Conservation (phyloP, 371 early-diverging fungal species). For the Mucor racemosus region DNA sequence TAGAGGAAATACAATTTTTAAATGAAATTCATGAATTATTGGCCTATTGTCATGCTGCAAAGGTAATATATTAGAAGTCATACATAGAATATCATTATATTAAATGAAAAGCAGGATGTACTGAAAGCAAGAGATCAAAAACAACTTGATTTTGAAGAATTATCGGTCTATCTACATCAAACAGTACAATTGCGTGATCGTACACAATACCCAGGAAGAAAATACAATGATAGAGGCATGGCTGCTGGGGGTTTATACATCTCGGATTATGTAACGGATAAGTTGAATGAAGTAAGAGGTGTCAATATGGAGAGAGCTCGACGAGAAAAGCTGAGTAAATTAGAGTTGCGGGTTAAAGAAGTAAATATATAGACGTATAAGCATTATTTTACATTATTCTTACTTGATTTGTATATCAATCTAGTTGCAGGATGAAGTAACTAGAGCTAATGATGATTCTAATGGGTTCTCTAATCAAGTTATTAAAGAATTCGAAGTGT, state of each 20-base stretch:
- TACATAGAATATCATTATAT: not conserved
- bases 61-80: conserved; percentile 52
- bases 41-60: conserved; percentile 87
- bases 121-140: conserved; percentile 91
- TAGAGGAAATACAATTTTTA: conserved; percentile 53
- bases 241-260: conserved; percentile 57
- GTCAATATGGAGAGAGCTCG: conserved; percentile 82
- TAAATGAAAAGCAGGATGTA: conserved; percentile 52
- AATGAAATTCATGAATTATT: conserved; percentile 83
- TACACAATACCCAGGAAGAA: conserved; percentile 49
- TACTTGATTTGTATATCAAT: not conserved
- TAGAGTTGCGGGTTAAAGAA: conserved; percentile 77
- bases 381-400: no score
- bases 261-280: conserved; percentile 82
- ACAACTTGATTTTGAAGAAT: conserved; percentile 91
- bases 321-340: conserved; percentile 73
- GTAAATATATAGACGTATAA: conserved; percentile 39
- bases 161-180: conserved; percentile 75
- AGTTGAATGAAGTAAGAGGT: conserved; percentile 88
- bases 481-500: conserved; percentile 80
- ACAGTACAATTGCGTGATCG: conserved; percentile 67
- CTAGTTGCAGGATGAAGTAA: conserved; percentile 81
- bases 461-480: conserved; percentile 80
- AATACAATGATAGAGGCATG: conserved; percentile 25
- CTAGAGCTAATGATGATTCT: conserved; percentile 68